Conservation (phyloP, 2,329 filamentous ascomycete species). For the Samsoniella hepiali region DNA sequence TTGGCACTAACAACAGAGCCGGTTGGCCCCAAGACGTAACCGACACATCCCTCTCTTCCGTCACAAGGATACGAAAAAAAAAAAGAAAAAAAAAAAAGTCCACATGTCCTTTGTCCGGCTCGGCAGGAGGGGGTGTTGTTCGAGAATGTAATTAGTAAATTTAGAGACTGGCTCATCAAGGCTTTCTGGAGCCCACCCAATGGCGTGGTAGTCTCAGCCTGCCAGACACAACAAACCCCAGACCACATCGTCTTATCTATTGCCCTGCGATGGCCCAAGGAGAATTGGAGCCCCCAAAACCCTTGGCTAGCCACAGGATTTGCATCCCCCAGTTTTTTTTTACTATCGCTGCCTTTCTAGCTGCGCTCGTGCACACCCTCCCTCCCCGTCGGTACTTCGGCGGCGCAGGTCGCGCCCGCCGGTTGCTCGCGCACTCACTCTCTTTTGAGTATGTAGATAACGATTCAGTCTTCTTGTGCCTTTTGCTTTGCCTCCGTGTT, state of each 20-base stretch:
- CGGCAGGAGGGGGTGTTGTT: neutral
- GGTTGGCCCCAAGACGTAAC: neutral
- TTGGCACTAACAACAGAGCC: neutral
- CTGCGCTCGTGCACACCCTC: neutral
- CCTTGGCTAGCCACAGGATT: neutral
- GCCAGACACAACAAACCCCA: slow-evolving; percentile 9
- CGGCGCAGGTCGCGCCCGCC: neutral
- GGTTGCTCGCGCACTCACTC: neutral
- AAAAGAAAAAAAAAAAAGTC: neutral
- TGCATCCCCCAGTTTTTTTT: slow-evolving; percentile 6
- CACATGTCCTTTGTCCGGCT: slow-evolving; percentile 4
- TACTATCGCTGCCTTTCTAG: neutral
- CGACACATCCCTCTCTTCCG: neutral
- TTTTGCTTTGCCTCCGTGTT: slow-evolving; percentile 1
- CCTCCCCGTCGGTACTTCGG: slow-evolving; percentile 14
- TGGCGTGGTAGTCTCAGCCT: neutral
- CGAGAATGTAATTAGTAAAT: too few species aligned
- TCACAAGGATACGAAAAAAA: neutral
- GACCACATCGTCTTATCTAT: slow-evolving; percentile 17
- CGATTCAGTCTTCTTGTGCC: slow-evolving; percentile 2
- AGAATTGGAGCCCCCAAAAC: neutral
- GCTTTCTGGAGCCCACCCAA: slow-evolving; percentile 2
- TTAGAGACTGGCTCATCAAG: neutral
- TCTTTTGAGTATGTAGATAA: slow-evolving; percentile 8
- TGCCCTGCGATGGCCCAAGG: slow-evolving; percentile 10